These are phyloP conservation scores for Albugo laibachii DNA, from an alignment of 352 stramenopile genomes.

Conservation along the genomic window DNA sequence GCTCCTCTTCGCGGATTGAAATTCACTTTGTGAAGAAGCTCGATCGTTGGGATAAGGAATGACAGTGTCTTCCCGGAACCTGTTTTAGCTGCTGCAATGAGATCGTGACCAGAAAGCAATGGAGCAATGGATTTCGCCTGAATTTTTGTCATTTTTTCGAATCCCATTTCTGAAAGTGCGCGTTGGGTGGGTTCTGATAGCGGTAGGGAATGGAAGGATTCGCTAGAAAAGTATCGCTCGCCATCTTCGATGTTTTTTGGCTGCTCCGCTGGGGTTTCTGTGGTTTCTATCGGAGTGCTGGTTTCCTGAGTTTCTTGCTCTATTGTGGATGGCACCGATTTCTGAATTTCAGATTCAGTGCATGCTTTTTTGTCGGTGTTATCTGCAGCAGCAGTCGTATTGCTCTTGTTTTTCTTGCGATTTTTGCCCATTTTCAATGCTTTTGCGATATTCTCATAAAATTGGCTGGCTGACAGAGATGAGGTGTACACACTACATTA, in stretches of 20 bases:
- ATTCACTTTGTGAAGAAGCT: slow-evolving; percentile 92
- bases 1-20: slow-evolving; percentile 93
- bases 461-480: slow-evolving; percentile 1
- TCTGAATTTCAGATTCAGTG: slow-evolving; percentile 5
- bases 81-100: slow-evolving; percentile 95
- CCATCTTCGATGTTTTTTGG: slow-evolving; percentile 27
- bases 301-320: slow-evolving; percentile 19
- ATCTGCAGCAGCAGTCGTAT: not conserved
- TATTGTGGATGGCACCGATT: slow-evolving; percentile 10
- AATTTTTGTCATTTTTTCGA: slow-evolving; percentile 95
- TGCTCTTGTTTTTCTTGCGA: slow-evolving; percentile 3
- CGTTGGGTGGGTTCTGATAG: slow-evolving; percentile 83
- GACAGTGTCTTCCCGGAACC: slow-evolving; percentile 96
- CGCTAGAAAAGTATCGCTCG: slow-evolving; percentile 73
- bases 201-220: slow-evolving; percentile 80
- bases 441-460: not conserved
- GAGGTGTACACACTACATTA: not conserved
- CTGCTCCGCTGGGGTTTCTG: slow-evolving; percentile 7
- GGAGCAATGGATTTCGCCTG: slow-evolving; percentile 92
- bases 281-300: slow-evolving; percentile 12
- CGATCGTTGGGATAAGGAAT: slow-evolving; percentile 95
- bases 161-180: slow-evolving; percentile 79
- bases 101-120: slow-evolving; percentile 89
- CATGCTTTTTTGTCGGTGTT: slow-evolving; percentile 1
- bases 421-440: slow-evolving; percentile 15